Conservation (phyloP, 768 basidiomycete species). For the Polyporus arcularius region DNA sequence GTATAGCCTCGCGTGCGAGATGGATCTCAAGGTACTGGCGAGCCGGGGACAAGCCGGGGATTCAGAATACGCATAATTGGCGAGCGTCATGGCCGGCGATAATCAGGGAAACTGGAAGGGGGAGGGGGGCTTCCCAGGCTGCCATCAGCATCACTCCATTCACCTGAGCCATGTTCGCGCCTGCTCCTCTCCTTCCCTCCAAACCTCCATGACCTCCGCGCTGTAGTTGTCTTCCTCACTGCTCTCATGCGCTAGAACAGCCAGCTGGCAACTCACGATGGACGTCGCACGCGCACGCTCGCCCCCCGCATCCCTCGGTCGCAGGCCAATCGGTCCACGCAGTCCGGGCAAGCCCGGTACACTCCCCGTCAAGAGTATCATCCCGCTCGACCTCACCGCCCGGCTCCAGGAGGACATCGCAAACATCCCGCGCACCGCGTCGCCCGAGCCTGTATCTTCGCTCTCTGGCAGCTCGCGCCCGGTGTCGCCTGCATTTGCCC, state of each 20-base stretch:
- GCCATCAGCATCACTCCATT: constrained; percentile 17
- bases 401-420: constrained; percentile 19
- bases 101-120: constrained; percentile 4
- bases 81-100: constrained; percentile 7
- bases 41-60: not conserved
- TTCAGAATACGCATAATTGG: constrained; percentile 3
- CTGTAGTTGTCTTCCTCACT: not conserved
- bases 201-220: constrained; percentile 2
- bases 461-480: constrained; percentile 12
- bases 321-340: constrained; percentile 23
- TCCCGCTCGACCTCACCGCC: constrained; percentile 21
- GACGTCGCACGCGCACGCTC: constrained; percentile 20
- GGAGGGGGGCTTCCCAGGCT: constrained; percentile 10
- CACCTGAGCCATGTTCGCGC: not conserved
- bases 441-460: constrained; percentile 1
- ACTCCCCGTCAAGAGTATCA: constrained; percentile 15
- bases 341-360: constrained; percentile 18
- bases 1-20: not conserved
- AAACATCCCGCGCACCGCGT: not conserved
- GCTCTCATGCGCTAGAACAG: constrained; percentile 4
- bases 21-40: not conserved
- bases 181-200: constrained; percentile 3
- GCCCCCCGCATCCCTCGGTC: constrained; percentile 16
- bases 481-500: not conserved
- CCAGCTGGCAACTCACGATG: not conserved